Conservation (phyloP, 805 yeast species). For the Candida patagonica region DNA sequence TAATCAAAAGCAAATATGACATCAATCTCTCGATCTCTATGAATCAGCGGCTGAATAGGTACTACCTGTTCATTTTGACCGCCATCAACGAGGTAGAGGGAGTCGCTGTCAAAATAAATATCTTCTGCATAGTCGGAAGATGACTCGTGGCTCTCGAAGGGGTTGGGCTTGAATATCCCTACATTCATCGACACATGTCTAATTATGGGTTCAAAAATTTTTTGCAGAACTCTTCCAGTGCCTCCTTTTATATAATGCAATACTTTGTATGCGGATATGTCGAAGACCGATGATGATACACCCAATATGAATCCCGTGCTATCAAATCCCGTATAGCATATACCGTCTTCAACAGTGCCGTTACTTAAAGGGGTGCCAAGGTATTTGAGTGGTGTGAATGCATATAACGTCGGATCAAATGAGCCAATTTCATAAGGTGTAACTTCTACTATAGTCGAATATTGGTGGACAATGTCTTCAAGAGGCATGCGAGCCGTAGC, state of each 20-base stretch:
- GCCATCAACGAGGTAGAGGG: conserved; percentile 56
- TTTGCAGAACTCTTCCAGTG: conserved; percentile 45
- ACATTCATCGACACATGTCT: conserved; percentile 40
- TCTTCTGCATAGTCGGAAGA: conserved; percentile 21
- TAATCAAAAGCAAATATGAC: conserved; percentile 45
- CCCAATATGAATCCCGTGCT: conserved; percentile 76
- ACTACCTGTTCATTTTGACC: conserved; percentile 63
- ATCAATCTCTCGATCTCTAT: conserved; percentile 51
- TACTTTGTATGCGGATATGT: conserved; percentile 43
- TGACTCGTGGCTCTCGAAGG: conserved; percentile 42
- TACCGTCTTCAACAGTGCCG: conserved; percentile 41
- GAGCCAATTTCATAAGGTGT: conserved; percentile 71
- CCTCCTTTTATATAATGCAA: conserved; percentile 50
- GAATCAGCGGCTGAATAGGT: conserved; percentile 56
- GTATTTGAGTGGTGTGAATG: conserved; percentile 58
- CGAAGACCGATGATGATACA: conserved; percentile 69
- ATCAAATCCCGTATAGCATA: conserved; percentile 64
- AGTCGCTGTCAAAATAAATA: conserved; percentile 31
- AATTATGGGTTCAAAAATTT: conserved; percentile 4
- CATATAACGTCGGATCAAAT: conserved; percentile 67
- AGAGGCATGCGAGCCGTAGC: conserved; percentile 36
- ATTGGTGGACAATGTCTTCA: conserved; percentile 41
- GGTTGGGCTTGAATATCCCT: conserved; percentile 67
- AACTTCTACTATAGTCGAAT: conserved; percentile 47
- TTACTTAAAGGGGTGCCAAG: conserved; percentile 55